Evolutionary conservation across 1,284 basidiomycete species (phyloP), one percentile per base, ranked within the genome.

Genomic region (Clitocybe nebularis): DNA sequence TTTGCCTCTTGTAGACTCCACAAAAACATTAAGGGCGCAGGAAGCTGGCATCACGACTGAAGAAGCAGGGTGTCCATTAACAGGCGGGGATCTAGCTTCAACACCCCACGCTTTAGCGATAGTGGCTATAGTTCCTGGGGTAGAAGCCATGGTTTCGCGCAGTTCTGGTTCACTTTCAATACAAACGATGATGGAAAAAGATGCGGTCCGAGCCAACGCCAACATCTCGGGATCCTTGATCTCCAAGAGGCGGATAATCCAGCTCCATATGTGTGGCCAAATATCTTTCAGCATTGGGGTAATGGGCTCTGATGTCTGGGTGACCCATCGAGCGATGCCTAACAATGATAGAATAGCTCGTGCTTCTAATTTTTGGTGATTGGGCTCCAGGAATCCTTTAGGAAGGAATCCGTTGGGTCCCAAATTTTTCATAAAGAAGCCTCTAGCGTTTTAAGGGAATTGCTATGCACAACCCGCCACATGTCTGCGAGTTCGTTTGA

Each of bases 181-280:
- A 3, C 10, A 10, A 11, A 29, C 7, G 13, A 41, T 13, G 11
- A 29, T 7, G n/a, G n/a, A 9, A 21, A 17, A 41, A 17, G 28
- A 33, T n/a, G 29, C 29, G 13, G 11, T 13, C 3, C 20, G 28
- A 29, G 14, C 20, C 5, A 32, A 13, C 17, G 29, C 22, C 16
- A n/a, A 11, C 9, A 41, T 14, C 2, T 41, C 28, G 3, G 3
- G 17, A 4, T 17, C 30, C 13, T 41, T 16, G 2, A 25, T n/a
- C 14, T 17, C 22, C 1, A 25, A 28, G 26, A 30, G 30, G 13
- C 36, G 26, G 22, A 14, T 16, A 2, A 24, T 26, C 36, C 36
- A 38, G 3, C 21, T 16, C 36, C 36, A 38, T 9, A 38, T 38
- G 17, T 38, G 5, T 26, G 21, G 36, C 36, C 36, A 38, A 14